Conservation (phyloP, 768 basidiomycete species). For the Daedaleopsis sinensis region DNA sequence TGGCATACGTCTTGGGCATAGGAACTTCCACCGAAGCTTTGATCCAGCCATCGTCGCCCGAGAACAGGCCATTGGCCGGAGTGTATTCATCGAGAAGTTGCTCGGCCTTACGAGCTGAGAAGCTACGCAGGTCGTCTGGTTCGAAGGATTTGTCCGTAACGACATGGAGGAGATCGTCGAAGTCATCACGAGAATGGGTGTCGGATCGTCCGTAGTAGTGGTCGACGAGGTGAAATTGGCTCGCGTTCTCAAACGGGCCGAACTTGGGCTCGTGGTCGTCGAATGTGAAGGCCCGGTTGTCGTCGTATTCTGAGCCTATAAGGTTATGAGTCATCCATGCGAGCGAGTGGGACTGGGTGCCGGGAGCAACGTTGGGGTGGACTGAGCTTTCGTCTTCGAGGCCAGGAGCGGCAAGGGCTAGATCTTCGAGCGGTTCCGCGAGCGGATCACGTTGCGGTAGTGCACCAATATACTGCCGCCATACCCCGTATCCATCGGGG, state of each 20-base stretch:
- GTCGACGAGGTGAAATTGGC: slow-evolving; percentile 28
- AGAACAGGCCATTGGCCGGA: not conserved
- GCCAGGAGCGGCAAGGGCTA: not conserved
- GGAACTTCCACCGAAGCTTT: slow-evolving; percentile 22
- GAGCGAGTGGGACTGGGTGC: not conserved
- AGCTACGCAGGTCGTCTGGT: not conserved
- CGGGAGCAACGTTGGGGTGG: no score
- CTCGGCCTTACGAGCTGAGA: not conserved
- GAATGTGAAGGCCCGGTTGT: not conserved
- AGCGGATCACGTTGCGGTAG: not conserved
- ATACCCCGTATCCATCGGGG: not conserved
- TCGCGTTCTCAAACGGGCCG: slow-evolving; percentile 16
- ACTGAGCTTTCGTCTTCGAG: not conserved
- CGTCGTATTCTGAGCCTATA: not conserved
- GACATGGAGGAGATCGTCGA: slow-evolving; percentile 28
- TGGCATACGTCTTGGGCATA: slow-evolving; percentile 20
- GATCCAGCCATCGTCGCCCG: slow-evolving; percentile 21
- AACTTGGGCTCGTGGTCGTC: not conserved
- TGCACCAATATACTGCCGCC: not conserved
- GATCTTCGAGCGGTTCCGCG: not conserved
- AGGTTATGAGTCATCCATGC: not conserved
- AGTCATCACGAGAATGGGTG: slow-evolving; percentile 30
- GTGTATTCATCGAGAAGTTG: slow-evolving; percentile 18
- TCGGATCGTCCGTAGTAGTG: slow-evolving; percentile 33
- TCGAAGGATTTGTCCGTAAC: not conserved